Evolutionary conservation across 441 rosid species (phyloP).

Genomic region (Geranium incanum): DNA sequence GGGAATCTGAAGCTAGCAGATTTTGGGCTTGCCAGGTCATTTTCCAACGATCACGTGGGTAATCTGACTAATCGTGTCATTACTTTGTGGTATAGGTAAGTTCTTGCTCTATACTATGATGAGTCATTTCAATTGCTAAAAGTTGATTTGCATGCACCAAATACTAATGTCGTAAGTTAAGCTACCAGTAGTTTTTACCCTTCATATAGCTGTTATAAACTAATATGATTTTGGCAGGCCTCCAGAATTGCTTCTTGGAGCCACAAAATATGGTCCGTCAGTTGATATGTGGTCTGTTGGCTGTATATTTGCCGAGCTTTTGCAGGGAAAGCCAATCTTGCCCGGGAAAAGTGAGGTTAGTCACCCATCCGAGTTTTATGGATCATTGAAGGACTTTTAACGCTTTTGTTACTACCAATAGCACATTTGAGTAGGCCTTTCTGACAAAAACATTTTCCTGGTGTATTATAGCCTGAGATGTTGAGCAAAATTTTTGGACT

Average conservation of each 20-base stretch:
- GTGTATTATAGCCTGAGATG: slow-evolving; percentile 61
- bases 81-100: slow-evolving; percentile 93
- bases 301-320: slow-evolving; percentile 89
- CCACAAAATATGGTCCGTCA: slow-evolving; percentile 96
- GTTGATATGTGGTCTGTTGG: slow-evolving; percentile 99
- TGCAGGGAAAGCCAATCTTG: slow-evolving; percentile 81
- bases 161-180: not conserved
- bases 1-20: slow-evolving; percentile 94
- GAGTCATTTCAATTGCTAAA: not conserved
- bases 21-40: slow-evolving; percentile 88
- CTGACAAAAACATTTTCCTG: slow-evolving; percentile 9
- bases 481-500: slow-evolving; percentile 84
- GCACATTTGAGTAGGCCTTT: not conserved
- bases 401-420: too few species aligned
- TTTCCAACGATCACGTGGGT: slow-evolving; percentile 58
- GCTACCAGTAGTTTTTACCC: too few species aligned
- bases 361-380: not conserved
- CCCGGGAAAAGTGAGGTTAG: slow-evolving; percentile 88
- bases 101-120: not conserved
- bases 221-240: slow-evolving; percentile 45
- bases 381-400: too few species aligned
- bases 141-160: not conserved
- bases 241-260: slow-evolving; percentile 92
- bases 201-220: slow-evolving; percentile 4
- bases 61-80: slow-evolving; percentile 87